Evolutionary conservation across 192 early-diverging fungal species (phyloP), one percentile per base, ranked within the genome.

Genomic region (Phlyctochytrium bullatum): DNA sequence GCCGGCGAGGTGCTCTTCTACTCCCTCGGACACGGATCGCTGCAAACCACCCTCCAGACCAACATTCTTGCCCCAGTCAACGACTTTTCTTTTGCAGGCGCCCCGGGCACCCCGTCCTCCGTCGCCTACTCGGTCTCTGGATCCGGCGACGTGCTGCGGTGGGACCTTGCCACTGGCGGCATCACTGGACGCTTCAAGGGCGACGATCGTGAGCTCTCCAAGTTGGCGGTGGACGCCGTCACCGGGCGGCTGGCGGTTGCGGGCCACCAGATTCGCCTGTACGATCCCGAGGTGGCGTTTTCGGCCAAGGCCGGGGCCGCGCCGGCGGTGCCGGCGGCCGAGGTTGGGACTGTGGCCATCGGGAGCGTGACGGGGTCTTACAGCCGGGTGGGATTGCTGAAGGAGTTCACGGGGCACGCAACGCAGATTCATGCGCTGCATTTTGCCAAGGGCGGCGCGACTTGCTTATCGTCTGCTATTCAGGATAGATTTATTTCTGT

Each of bases 401-500:
- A 68, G 54, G 72, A 30, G 25, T 75, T 69, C 34, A 64, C 67
- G 10, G 80, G 77, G 23, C 80, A 82, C 61, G 77, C 77, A 2
- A 65, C 75, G 10, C 59, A 54, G 20, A 65, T 79, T 27, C 64
- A 56, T 14, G 28, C 52, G 23, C 24, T 69, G 6, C 2, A 36
- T 6, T 71, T 77, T 36, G 34, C 36, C 33, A 51, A 35, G 24
- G 64, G 59, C 27, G 61, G 52, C 25, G 27, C 32, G 16, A 33
- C 36, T 20, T 77, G 51, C 54, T 51, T 74, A 12, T 73, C 80
- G 20, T 57, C 66, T 24, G 77, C 80, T 2, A 56, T 61, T 4
- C 66, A 79, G 6, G 80, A 82, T 63, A 40, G 77, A 6, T 72
- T 71, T 67, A 59, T 82, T 34, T 31, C 65, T 36, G 66, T 76